Evolutionary conservation across 148 eudicot genomes (phyloP).

Genomic region (Chenopodium suecicum): DNA sequence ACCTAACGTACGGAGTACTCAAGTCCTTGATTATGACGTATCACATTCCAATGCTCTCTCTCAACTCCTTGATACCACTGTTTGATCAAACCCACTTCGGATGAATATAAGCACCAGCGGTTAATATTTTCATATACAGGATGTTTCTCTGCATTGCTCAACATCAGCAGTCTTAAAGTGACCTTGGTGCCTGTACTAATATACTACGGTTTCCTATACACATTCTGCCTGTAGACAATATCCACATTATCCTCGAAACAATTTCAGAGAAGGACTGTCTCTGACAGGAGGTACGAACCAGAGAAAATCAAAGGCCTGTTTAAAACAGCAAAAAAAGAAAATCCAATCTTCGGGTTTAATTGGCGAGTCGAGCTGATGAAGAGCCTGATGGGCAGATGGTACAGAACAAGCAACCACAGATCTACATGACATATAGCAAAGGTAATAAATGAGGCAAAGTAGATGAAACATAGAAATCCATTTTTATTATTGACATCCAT

Average conservation of each 20-base stretch:
- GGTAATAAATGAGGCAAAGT: background rate
- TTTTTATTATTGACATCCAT: background rate
- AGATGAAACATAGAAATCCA: background rate
- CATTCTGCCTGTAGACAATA: no score
- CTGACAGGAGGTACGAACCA: background rate
- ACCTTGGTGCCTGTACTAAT: background rate
- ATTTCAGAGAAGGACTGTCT: background rate
- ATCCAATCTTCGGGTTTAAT: background rate
- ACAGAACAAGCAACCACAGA: background rate
- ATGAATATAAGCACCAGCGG: background rate
- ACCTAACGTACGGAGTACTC: background rate
- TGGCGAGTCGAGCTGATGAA: background rate
- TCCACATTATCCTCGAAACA: background rate
- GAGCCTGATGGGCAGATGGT: background rate
- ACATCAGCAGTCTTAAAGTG: background rate
- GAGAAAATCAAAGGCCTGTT: background rate
- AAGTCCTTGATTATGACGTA: background rate
- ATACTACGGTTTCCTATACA: background rate
- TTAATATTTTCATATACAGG: background rate
- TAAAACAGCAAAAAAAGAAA: background rate
- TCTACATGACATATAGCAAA: background rate
- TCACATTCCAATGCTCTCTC: background rate
- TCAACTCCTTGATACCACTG: background rate
- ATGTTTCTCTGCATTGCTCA: background rate
- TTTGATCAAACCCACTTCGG: background rate